Conservation (phyloP, 2,329 filamentous ascomycete species). For the Xylaria digitata region DNA sequence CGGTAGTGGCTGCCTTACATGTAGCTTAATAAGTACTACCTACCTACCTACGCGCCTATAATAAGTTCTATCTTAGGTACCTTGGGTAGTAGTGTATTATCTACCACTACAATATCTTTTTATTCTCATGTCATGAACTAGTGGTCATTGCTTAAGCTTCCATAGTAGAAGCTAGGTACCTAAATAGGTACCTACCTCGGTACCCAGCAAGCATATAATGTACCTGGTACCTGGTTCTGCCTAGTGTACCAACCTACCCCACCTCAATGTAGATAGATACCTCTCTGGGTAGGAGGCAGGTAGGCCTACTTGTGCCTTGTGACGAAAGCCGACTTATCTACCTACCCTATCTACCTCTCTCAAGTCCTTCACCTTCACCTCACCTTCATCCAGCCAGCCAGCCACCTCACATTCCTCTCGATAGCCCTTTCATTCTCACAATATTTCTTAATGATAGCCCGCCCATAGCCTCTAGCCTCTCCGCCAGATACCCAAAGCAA, state of each 20-base stretch:
- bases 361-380: too few species aligned
- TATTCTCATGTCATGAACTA: slow-evolving; percentile 5
- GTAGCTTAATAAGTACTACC: too few species aligned
- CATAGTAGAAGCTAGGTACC: background rate
- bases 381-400: slow-evolving; percentile 5
- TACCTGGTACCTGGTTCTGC: too few species aligned
- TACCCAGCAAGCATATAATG: background rate
- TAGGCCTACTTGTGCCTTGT: background rate
- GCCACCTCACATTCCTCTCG: slow-evolving; percentile 28
- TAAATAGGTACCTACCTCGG: background rate
- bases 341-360: too few species aligned
- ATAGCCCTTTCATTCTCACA: background rate
- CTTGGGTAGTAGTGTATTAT: background rate
- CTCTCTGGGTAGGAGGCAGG: background rate
- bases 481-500: background rate
- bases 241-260: slow-evolving; percentile 8
- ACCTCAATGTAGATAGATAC: background rate
- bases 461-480: background rate
- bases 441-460: background rate
- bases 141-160: slow-evolving; percentile 34
- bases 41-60: too few species aligned
- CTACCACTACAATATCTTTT: background rate
- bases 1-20: too few species aligned
- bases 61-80: too few species aligned
- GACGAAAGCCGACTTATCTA: slow-evolving; percentile 8